phyloP scores from a whole-genome alignment of 2,329 filamentous ascomycete genomes.

The Colletotrichum coccodes region DNA sequence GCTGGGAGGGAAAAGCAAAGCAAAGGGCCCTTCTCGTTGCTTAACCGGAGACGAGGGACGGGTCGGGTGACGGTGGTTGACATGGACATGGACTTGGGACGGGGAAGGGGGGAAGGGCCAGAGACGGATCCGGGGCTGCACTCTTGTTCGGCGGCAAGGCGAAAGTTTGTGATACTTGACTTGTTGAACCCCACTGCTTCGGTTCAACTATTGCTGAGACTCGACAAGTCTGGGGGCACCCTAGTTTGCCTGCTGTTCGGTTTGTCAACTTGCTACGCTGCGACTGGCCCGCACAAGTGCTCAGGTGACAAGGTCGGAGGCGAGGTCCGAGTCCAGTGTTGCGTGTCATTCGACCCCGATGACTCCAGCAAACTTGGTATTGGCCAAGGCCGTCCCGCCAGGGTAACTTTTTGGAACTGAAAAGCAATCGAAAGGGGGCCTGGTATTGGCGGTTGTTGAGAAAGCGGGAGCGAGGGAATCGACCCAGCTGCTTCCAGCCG shows the following conservation, averaged over 20 bases:
- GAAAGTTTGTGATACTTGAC: conserved; percentile 2
- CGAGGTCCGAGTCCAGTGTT: conserved; percentile 25
- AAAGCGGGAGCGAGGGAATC: not conserved
- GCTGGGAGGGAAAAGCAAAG: conserved; percentile 23
- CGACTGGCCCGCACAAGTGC: conserved; percentile 22
- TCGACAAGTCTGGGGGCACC: not conserved
- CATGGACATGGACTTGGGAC: conserved; percentile 12
- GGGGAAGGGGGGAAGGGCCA: not conserved
- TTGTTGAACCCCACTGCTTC: conserved; percentile 7
- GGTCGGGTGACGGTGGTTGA: conserved; percentile 1
- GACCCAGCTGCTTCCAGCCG: not conserved
- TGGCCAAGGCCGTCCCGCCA: conserved; percentile 3
- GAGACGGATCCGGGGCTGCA: not conserved
- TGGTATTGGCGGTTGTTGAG: not conserved
- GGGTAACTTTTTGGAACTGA: not conserved
- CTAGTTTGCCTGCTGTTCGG: conserved; percentile 13
- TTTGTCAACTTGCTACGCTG: conserved; percentile 31
- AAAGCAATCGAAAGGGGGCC: not conserved
- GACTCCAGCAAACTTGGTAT: not conserved
- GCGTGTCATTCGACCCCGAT: conserved; percentile 2
- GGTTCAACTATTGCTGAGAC: not conserved
- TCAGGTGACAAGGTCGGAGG: conserved; percentile 24
- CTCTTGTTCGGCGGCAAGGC: not conserved
- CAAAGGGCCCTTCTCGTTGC: conserved; percentile 5
- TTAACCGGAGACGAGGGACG: conserved; percentile 9